Base-by-base conservation (phyloP, 345 rosid genomes). In the Lepidium sativum region DNA sequence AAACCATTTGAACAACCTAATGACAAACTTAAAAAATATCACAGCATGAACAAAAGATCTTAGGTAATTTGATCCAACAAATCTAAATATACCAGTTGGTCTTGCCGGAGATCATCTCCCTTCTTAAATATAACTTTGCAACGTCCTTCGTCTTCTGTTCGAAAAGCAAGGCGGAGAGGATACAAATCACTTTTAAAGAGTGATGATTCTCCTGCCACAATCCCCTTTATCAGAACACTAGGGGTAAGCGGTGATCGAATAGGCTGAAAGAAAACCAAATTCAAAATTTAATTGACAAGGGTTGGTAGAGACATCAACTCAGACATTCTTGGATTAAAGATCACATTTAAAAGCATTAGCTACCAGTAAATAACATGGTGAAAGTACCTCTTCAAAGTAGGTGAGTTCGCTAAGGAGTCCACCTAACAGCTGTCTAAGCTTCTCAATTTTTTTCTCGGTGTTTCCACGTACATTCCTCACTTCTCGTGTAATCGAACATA, bases 81-180 rank as follows among this genome's bases (percentile, higher is more conserved):
- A 31, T 16, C 13, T 29, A 23, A 8, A 23, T 17, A 18, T 73
- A 94, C 99, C 95, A 94, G 80, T 80, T 94, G 99, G 73, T 94
- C 99, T 82, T 94, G 99, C 50, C 97, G 86, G 74, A 94, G 82
- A 77, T 94, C 97, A 76, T 94, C 99, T 70, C 99, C 99, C 86
- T 90, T 90, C 82, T 90, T 88, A 72, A 94, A 94, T 58, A 94
- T 90, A 54, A 94, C 60, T 82, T 80, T 86, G 85, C 83, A 82
- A 63, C 75, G 80, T 73, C 89, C 97, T 71, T 91, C 96, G 51
- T 69, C 80, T 58, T 80, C 88, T 29, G 89, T 83, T 48, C 91
- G 84, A 67, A 94, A 94, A 56, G 97, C 78, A 75, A 94, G 82
- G 43, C 89, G 91, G 80, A 90, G 77, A 45, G 99, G 97, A 83